Evolutionary conservation across 352 stramenopile genomes (phyloP).

Genomic region (Vaucheria bursata): DNA sequence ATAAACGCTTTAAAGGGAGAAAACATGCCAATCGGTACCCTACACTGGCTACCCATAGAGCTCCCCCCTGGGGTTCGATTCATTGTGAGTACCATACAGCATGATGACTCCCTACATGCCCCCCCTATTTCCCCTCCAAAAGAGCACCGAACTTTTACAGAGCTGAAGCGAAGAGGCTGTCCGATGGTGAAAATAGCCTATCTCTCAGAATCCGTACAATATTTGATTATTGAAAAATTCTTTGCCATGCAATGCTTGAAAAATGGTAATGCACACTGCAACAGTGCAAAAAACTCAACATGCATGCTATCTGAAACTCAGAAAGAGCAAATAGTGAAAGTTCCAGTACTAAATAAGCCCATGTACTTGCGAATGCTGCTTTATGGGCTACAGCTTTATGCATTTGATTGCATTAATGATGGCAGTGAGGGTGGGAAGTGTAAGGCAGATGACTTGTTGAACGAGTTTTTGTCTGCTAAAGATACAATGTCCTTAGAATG

Average conservation of each 20-base stretch:
- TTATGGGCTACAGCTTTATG: conserved; percentile 45
- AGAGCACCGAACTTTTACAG: conserved; percentile 48
- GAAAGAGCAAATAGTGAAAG: conserved; percentile 22
- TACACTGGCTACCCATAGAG: conserved; percentile 55
- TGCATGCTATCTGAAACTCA: background rate
- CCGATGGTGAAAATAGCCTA: conserved; percentile 45
- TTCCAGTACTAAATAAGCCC: conserved; percentile 41
- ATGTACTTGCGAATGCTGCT: conserved; percentile 50
- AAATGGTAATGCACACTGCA: no score
- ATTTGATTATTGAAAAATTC: conserved; percentile 44
- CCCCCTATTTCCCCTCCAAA: no score
- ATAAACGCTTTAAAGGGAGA: conserved; percentile 47
- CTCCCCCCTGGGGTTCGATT: conserved; percentile 52
- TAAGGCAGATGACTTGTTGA: conserved; percentile 21
- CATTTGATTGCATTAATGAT: no score
- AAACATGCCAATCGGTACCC: conserved; percentile 46
- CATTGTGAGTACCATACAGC: conserved; percentile 50
- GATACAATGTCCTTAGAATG: conserved; percentile 35
- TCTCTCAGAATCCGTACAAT: conserved; percentile 45
- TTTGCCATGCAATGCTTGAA: conserved; percentile 19
- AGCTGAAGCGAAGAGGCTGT: conserved; percentile 44
- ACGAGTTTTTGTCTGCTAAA: conserved; percentile 23
- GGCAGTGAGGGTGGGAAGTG: background rate
- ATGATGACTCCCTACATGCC: no score
- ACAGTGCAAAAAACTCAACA: no score